A percentile compares a stretch with the other conserved stretches of the same genome.
Evolutionary conservation across 345 rosid species (phyloP).

Genomic region (Draba incana): DNA sequence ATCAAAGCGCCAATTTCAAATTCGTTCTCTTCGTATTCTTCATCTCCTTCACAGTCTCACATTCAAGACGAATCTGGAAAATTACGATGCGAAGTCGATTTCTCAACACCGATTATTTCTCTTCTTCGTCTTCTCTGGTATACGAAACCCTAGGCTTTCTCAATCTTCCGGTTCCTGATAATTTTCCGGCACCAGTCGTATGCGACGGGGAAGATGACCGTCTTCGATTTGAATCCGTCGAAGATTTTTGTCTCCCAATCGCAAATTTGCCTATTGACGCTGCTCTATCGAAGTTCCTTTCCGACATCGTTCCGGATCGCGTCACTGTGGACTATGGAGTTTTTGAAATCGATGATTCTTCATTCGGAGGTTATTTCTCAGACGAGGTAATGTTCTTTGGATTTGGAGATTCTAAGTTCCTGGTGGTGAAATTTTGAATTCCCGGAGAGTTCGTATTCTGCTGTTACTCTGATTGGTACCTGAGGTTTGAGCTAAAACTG

Average conservation of each 20-base stretch:
- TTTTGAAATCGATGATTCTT: slow-evolving; percentile 36
- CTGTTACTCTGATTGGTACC: background rate
- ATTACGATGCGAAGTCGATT: slow-evolving; percentile 72
- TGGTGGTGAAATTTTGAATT: slow-evolving; percentile 39
- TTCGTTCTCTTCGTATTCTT: slow-evolving; percentile 16
- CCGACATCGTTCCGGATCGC: slow-evolving; percentile 55
- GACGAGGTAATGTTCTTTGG: slow-evolving; percentile 19
- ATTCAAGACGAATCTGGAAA: slow-evolving; percentile 13
- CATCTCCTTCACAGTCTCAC: slow-evolving; percentile 10
- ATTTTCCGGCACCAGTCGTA: slow-evolving; percentile 39
- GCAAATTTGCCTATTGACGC: slow-evolving; percentile 49
- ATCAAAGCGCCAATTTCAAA: slow-evolving; percentile 51
- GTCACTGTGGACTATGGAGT: slow-evolving; percentile 40
- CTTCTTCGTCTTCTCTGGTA: slow-evolving; percentile 41
- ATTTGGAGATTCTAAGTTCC: slow-evolving; percentile 10
- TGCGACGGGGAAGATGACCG: slow-evolving; percentile 31
- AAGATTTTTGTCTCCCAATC: slow-evolving; percentile 43
- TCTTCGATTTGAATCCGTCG: slow-evolving; percentile 43
- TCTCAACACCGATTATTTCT: slow-evolving; percentile 62
- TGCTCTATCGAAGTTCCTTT: slow-evolving; percentile 61
- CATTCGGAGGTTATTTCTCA: background rate
- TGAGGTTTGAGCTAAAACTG: background rate
- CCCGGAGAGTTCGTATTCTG: slow-evolving; percentile 4
- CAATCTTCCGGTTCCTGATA: slow-evolving; percentile 58
- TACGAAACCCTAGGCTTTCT: slow-evolving; percentile 61